Base-by-base conservation (phyloP, 163 green algal species). In the Chlorella variabilis region DNA sequence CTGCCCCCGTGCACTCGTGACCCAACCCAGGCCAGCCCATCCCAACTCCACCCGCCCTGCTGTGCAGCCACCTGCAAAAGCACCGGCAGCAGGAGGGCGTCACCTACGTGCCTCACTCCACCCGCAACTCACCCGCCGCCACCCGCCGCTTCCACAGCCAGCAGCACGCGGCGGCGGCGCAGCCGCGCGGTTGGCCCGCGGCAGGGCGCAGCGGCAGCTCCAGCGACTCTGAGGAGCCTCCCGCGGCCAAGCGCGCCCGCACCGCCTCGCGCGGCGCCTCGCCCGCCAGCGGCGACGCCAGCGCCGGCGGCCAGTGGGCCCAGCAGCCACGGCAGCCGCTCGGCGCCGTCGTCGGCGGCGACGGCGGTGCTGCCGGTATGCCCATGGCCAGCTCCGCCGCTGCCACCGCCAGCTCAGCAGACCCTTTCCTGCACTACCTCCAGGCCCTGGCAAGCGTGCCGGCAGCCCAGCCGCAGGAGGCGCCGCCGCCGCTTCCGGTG, bases 61-160 rank as follows among this genome's bases (percentile, higher is more conserved):
- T 21, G 23, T 33, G 73, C 73, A 80, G 73, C 73, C 73, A 80
- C 56, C 56, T 80, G 4, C 73, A 80, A 70, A 80, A 80, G 56
- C 70, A 71, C 56, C 73, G 73, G 15, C 56, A 71, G 73, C 59
- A 69, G 38, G 73, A 80, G 73, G 73, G 73, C 2, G 73, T 80
- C 13, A 59, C 73, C 33, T 80, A 33, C 33, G 56, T 70, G 73
- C 34, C 71, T 25, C 73, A 58, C 27, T 29, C 13, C 13, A 48
- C 56, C 3, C 54, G 73, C 17, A 27, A 17, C 33, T 31, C 41
- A 8, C 23, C 49, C 6, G 33, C 15, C 33, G 41, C 29, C 33
- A 17, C 27, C 18, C 62, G 62, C 62, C 65, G 65, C 65, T 41
- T 34, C 36, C 65, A 51, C 21, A 17, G 34, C 9, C 38, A 51